phyloP scores from a whole-genome alignment of 2,329 filamentous ascomycete genomes.

The Trichoderma lentiforme region DNA sequence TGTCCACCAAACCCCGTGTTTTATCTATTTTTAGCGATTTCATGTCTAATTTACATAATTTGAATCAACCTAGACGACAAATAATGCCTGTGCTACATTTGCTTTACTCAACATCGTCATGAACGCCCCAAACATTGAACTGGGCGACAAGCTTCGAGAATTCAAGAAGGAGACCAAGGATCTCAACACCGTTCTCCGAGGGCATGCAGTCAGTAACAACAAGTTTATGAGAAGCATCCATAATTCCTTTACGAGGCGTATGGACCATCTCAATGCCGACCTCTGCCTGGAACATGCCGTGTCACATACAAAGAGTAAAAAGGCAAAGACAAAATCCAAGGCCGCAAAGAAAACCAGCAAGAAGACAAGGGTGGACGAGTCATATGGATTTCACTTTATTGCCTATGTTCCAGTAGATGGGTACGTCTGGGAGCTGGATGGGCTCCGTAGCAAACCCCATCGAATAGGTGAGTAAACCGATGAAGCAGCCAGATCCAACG shows the following conservation, averaged over 20 bases:
- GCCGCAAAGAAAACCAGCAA: slow-evolving; percentile 38
- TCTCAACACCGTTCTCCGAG: slow-evolving; percentile 70
- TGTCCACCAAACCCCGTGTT: no score
- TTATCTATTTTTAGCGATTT: not conserved
- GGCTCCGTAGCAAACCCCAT: slow-evolving; percentile 67
- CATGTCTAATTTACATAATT: not conserved
- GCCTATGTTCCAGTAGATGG: slow-evolving; percentile 78
- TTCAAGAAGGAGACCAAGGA: slow-evolving; percentile 71
- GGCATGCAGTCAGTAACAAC: slow-evolving; percentile 71
- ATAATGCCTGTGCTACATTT: slow-evolving; percentile 88
- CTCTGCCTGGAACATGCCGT: slow-evolving; percentile 60
- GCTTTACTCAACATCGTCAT: slow-evolving; percentile 91
- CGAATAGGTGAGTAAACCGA: slow-evolving; percentile 30
- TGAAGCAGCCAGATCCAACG: not conserved
- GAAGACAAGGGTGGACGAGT: slow-evolving; percentile 45
- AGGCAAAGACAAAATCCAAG: slow-evolving; percentile 30
- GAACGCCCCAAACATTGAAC: slow-evolving; percentile 64
- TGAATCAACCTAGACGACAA: slow-evolving; percentile 56
- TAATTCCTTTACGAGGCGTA: slow-evolving; percentile 79
- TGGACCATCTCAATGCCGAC: slow-evolving; percentile 73
- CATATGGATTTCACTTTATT: slow-evolving; percentile 81
- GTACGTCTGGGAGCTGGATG: slow-evolving; percentile 84
- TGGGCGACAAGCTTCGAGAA: slow-evolving; percentile 65
- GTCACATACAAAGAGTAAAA: slow-evolving; percentile 34
- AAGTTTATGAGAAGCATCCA: slow-evolving; percentile 76